phyloP scores from a whole-genome alignment of 129 eudicot genomes.

The Centella asiatica region DNA sequence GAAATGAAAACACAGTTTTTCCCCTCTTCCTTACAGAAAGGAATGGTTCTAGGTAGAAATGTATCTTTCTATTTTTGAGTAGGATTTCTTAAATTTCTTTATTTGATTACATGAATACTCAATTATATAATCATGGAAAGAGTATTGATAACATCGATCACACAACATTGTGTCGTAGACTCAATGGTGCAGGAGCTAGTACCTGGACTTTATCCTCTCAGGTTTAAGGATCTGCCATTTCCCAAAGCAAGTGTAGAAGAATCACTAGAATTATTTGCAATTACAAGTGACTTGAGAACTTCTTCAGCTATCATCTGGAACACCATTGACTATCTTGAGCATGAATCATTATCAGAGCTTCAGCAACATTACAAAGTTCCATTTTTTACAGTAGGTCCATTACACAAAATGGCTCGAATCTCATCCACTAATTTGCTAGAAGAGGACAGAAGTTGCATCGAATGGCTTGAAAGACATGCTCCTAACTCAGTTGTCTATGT shows the following conservation, averaged over 20 bases:
- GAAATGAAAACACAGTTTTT: no score
- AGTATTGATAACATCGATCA: no score
- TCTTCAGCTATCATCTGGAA: slow-evolving; percentile 8
- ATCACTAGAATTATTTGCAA: slow-evolving; percentile 5
- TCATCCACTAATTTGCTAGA: neutral
- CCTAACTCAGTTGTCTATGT: slow-evolving; percentile 4
- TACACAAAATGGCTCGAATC: neutral
- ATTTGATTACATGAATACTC: no score
- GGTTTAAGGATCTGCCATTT: slow-evolving; percentile 31
- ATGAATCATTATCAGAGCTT: neutral
- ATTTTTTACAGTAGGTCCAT: slow-evolving; percentile 8
- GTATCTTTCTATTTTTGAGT: no score
- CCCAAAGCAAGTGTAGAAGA: neutral
- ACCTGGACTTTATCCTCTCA: slow-evolving; percentile 23
- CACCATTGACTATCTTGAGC: neutral
- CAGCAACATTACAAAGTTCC: slow-evolving; percentile 10
- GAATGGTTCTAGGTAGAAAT: no score
- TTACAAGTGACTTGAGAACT: neutral
- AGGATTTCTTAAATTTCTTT: no score
- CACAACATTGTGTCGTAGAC: slow-evolving; percentile 15
- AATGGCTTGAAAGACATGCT: slow-evolving; percentile 8
- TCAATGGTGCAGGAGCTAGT: slow-evolving; percentile 26
- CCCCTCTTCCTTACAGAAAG: no score
- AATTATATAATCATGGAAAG: no score
- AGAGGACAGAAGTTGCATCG: slow-evolving; percentile 1